These are phyloP conservation scores for Lactifluus subvellereus DNA, from an alignment of 768 basidiomycete genomes.

Conservation along the genomic window DNA sequence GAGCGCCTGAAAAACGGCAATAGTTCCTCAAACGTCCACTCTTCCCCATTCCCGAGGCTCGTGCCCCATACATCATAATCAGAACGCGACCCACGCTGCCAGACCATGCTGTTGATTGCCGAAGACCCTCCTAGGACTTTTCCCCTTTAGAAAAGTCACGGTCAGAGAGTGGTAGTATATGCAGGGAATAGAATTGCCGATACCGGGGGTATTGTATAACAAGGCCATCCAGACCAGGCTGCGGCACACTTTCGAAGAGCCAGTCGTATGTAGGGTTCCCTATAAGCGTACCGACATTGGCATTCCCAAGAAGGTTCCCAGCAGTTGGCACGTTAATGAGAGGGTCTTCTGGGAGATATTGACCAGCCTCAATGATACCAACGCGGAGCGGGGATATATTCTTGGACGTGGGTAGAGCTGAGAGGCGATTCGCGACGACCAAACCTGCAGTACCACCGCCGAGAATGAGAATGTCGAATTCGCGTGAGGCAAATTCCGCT, in stretches of 20 bases:
- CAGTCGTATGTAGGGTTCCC: slow-evolving; percentile 23
- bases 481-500: slow-evolving; percentile 13
- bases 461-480: slow-evolving; percentile 19
- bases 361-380: slow-evolving; percentile 22
- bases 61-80: slow-evolving; percentile 23
- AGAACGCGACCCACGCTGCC: slow-evolving; percentile 20
- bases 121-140: slow-evolving; percentile 23
- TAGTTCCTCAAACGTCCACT: slow-evolving; percentile 20
- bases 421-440: slow-evolving; percentile 22
- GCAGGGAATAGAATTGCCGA: background rate
- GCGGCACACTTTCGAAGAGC: slow-evolving; percentile 21
- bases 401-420: slow-evolving; percentile 10
- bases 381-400: slow-evolving; percentile 16
- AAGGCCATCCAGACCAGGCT: slow-evolving; percentile 17
- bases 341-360: slow-evolving; percentile 18
- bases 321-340: slow-evolving; percentile 22
- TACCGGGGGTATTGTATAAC: slow-evolving; percentile 21
- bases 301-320: slow-evolving; percentile 20
- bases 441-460: slow-evolving; percentile 22
- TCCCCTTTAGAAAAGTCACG: background rate
- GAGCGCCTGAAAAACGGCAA: slow-evolving; percentile 20
- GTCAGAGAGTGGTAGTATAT: background rate
- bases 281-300: slow-evolving; percentile 18
- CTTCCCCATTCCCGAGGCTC: slow-evolving; percentile 15
- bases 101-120: slow-evolving; percentile 23